Evolutionary conservation across 1,139 yeast species (phyloP), one percentile per base, ranked within the genome.

Genomic region (Candida tetrigidarum): DNA sequence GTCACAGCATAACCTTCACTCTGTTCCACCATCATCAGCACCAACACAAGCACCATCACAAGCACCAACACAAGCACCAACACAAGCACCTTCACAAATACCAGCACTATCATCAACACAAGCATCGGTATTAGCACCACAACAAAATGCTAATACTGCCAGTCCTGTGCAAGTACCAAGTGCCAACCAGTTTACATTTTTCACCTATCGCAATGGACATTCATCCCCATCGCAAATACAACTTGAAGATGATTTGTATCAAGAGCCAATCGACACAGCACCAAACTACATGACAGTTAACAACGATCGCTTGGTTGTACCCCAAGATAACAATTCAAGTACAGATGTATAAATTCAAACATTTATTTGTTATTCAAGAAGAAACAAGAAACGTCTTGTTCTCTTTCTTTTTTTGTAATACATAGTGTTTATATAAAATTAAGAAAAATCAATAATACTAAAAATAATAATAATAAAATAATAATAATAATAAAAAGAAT

Each of bases 201-300:
- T 47, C 30, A 38, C 50, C 2, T 47, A 47, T 22, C 39, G 41
- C 3, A 39, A 33, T 19, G 6, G 16, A 2, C 10, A 40, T n/a
- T 38, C 16, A 30, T 26, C 38, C 3, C 39, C 44, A 11, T 19
- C 37, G 8, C 48, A 29, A 37, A 27, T 35, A 18, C 46, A 23
- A 33, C 29, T 39, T 20, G 41, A 38, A 23, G 49, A 51, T 12
- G 48, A 45, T 26, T 44, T 46, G 15, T 50, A 52, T 37, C 52
- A 48, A 30, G 51, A 46, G 23, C 47, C 46, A 11, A 37, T 59
- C 14, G 77, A 71, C 43, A 66, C 55, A 47, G 78, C 72, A 3
- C 78, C 78, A 1, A 63, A 61, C 48, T 73, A 73, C 53, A 66
- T 67, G 46, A 51, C 58, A 5, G 62, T 64, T 2, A 59, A 57